Evolutionary conservation across 768 basidiomycete species (phyloP).

Genomic region (Phylloporus sp.): DNA sequence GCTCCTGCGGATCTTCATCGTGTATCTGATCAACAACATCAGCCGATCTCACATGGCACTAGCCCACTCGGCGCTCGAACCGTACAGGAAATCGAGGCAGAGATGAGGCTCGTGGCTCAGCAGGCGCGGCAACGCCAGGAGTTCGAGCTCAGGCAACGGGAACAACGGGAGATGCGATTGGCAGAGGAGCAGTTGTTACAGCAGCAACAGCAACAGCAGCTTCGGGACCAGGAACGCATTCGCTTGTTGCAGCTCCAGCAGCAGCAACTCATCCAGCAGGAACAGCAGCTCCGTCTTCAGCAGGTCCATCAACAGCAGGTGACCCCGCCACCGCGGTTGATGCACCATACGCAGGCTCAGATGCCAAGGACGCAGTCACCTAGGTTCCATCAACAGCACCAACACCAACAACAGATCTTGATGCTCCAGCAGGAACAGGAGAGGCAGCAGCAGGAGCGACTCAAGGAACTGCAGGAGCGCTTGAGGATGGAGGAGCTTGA

Average conservation of each 20-base stretch:
- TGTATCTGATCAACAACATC: slow-evolving; percentile 39
- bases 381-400: slow-evolving; percentile 73
- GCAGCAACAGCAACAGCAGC: slow-evolving; percentile 39
- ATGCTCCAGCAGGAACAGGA: slow-evolving; percentile 68
- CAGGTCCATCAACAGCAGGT: slow-evolving; percentile 35
- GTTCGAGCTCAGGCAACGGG: slow-evolving; percentile 44
- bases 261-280: slow-evolving; percentile 34
- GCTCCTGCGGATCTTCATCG: slow-evolving; percentile 32
- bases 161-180: slow-evolving; percentile 40
- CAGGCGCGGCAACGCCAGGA: slow-evolving; percentile 39
- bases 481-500: slow-evolving; percentile 63
- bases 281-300: slow-evolving; percentile 36
- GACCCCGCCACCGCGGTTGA: slow-evolving; percentile 73
- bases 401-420: slow-evolving; percentile 68
- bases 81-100: slow-evolving; percentile 78
- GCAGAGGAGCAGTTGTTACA: slow-evolving; percentile 34
- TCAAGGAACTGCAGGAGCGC: slow-evolving; percentile 62
- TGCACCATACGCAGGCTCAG: slow-evolving; percentile 30
- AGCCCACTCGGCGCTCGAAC: slow-evolving; percentile 50
- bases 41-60: slow-evolving; percentile 31
- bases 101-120: slow-evolving; percentile 67
- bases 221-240: slow-evolving; percentile 39
- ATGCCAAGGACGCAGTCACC: slow-evolving; percentile 68
- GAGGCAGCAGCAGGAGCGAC: slow-evolving; percentile 51
- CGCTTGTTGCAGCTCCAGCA: slow-evolving; percentile 44